Evolutionary conservation across 768 basidiomycete species (phyloP).

Genomic region (Crassisporium funariophilum): DNA sequence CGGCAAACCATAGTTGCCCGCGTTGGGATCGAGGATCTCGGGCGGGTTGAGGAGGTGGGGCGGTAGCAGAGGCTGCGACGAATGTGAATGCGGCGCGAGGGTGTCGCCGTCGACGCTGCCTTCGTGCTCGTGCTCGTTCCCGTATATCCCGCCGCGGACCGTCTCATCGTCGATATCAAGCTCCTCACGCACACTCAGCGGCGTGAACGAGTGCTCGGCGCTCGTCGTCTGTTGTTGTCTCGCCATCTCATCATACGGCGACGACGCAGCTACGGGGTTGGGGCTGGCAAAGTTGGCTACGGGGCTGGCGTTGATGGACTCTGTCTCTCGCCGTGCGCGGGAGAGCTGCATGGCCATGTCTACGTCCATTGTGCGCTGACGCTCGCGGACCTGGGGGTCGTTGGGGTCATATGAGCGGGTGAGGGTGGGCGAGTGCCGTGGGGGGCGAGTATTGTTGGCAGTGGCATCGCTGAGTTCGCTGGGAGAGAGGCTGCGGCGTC

Average conservation of each 20-base stretch:
- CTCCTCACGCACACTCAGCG: conserved; percentile 5
- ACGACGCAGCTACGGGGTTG: no score
- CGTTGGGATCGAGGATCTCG: conserved; percentile 43
- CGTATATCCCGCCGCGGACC: conserved; percentile 46
- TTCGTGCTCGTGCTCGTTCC: conserved; percentile 38
- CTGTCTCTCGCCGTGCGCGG: conserved; percentile 68
- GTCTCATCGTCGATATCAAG: conserved; percentile 18
- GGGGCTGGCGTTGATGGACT: conserved; percentile 43
- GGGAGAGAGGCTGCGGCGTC: conserved; percentile 41
- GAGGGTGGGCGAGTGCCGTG: conserved; percentile 61
- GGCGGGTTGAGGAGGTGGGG: conserved; percentile 39
- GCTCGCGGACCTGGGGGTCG: conserved; percentile 77
- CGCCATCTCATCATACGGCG: no score
- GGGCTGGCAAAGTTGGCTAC: conserved; percentile 16
- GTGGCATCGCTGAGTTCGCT: conserved; percentile 47
- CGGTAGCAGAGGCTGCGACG: conserved; percentile 24
- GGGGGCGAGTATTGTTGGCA: conserved; percentile 29
- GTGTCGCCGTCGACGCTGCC: conserved; percentile 13
- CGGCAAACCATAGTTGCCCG: conserved; percentile 53
- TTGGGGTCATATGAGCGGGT: conserved; percentile 64
- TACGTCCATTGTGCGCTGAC: conserved; percentile 92
- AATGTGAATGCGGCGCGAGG: conserved; percentile 14
- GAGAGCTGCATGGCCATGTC: conserved; percentile 88
- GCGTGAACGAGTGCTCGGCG: conserved; percentile 1
- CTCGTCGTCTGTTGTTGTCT: conserved; percentile 6